A percentile compares a stretch with the other conserved stretches of the same genome.
These are phyloP conservation scores for Fraxinus sp. DNA, from an alignment of 305 asterid genomes.

Conservation along the genomic window DNA sequence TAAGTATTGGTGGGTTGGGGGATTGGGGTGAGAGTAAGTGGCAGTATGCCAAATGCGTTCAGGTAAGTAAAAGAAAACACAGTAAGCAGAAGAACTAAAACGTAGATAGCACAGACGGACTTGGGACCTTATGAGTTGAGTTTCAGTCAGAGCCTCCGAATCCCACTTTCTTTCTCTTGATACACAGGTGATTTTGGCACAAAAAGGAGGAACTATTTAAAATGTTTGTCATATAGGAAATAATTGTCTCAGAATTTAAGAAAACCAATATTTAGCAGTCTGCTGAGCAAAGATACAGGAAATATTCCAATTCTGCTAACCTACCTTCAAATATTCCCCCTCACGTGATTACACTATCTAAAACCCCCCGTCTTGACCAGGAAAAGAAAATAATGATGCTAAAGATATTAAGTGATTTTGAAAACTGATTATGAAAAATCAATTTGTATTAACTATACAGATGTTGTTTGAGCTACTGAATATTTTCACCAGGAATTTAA, in stretches of 20 bases:
- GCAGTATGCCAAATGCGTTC: not conserved
- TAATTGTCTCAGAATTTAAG: not conserved
- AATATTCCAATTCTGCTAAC: constrained; percentile 11
- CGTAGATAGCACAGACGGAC: not conserved
- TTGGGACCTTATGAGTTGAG: not conserved
- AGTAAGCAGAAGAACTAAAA: not conserved
- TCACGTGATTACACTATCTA: constrained; percentile 3
- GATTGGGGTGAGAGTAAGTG: not conserved
- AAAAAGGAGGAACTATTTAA: constrained; percentile 10
- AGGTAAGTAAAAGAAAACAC: not conserved
- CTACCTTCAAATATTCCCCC: constrained; percentile 3
- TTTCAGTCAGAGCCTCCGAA: not conserved
- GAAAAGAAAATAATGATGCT: not conserved
- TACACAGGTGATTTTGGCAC: constrained; percentile 2
- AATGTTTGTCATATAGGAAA: constrained; percentile 3
- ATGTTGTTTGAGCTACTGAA: not conserved
- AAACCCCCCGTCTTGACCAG: not conserved
- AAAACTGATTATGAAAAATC: not conserved
- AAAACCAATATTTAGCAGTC: not conserved
- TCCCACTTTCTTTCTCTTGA: not conserved
- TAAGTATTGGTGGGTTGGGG: not conserved
- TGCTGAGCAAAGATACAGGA: not conserved
- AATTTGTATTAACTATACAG: not conserved
- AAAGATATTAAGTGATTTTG: not conserved
- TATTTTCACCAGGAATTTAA: not conserved